Evolutionary conservation across 306 rosid species (phyloP), one percentile per base, ranked within the genome.

Genomic region (Prunus mongolica): DNA sequence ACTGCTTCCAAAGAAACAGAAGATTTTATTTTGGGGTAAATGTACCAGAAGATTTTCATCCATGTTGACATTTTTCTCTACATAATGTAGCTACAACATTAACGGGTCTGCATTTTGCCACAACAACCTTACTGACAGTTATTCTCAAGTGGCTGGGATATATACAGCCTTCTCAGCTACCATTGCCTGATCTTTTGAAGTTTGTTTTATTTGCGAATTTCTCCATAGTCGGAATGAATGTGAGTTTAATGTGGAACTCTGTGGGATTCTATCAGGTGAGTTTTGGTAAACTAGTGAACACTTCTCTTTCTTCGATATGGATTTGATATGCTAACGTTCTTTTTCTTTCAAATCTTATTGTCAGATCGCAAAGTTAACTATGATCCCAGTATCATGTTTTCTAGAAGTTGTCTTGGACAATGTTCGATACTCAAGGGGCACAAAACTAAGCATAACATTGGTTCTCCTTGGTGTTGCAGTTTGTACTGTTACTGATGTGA

Each of bases 191-290:
- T 64, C 90, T 92, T 72, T 63, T 92, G 79, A 89, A 82, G 79
- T 92, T 85, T 84, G 91, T 89, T 41, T 47, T 92, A 45, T 88
- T 92, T 84, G 93, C 97, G 18, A 92, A 92, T 80, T 86, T 88
- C 79, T 92, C 97, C 38, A 92, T 92, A 25, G 95, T 89, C 5
- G 97, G 97, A 65, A 92, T 92, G 96, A 89, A 92, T 60, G 90
- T 89, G 68, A 92, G 97, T 83, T 84, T 92, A 69, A 92, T 92
- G 97, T 88, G 95, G 95, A 92, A 91, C 83, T 89, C 97, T 74
- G 95, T 91, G 13, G 97, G 97, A 71, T 91, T 91, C 84, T 91
- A 91, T 83, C 97, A 89, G 93, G 97, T 89, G 75, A 76, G 63
- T 74, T 50, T 44, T n/a, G 19, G 34, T 56, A 25, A 83, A 28